phyloP scores from a whole-genome alignment of 768 basidiomycete genomes.

The Lactifluus hygrophoroides region DNA sequence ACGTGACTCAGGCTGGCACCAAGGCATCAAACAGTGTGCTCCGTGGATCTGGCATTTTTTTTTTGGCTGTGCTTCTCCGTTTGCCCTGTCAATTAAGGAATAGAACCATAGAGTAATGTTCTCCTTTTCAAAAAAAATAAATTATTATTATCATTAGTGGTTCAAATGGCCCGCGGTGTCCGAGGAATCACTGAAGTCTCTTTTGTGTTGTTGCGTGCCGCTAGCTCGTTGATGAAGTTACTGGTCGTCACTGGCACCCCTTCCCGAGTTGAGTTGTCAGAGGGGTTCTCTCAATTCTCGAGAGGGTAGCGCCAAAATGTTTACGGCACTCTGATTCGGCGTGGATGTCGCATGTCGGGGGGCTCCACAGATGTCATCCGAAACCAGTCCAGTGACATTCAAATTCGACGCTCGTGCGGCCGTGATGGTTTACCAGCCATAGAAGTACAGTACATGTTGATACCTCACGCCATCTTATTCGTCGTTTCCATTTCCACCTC shows the following conservation, averaged over 20 bases:
- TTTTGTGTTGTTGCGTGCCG: not conserved
- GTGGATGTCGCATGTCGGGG: slow-evolving; percentile 8
- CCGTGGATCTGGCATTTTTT: slow-evolving; percentile 9
- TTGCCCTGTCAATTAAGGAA: not conserved
- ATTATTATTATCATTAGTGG: too few relatives aligned
- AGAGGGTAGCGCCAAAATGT: not conserved
- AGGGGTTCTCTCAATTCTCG: slow-evolving; percentile 4
- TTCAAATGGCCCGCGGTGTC: not conserved
- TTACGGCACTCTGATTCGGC: slow-evolving; percentile 8
- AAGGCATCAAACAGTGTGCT: not conserved
- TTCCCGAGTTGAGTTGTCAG: not conserved
- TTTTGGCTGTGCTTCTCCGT: slow-evolving; percentile 7
- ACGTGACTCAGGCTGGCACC: not conserved
- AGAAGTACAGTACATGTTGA: slow-evolving; percentile 10
- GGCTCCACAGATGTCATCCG: not conserved
- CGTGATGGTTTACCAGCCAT: not conserved
- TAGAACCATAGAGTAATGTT: not conserved
- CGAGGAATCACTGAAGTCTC: not conserved
- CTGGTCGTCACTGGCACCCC: too few relatives aligned
- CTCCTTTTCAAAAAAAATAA: not conserved
- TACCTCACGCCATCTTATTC: slow-evolving; percentile 15
- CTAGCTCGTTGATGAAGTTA: not conserved
- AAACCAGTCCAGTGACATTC: not conserved
- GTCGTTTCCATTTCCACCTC: slow-evolving; percentile 16
- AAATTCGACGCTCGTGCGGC: not conserved